phyloP scores from a whole-genome alignment of 2,329 filamentous ascomycete genomes.

The Phaeosphaeriaceae sp. region DNA sequence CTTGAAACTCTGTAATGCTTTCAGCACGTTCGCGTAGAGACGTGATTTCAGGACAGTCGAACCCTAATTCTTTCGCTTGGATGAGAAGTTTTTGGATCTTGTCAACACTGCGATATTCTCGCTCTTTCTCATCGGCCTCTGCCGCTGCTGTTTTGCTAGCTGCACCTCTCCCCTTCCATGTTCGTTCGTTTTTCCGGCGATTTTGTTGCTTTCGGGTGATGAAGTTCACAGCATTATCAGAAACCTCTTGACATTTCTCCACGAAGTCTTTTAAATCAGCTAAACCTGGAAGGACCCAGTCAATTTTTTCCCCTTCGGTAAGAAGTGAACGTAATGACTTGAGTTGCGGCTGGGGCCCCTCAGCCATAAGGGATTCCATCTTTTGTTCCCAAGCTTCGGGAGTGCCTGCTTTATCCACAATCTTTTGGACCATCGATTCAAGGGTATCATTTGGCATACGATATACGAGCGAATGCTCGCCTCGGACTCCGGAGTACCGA shows the following conservation, averaged over 20 bases:
- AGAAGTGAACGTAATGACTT: conserved; percentile 84
- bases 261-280: conserved; percentile 86
- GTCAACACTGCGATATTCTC: conserved; percentile 84
- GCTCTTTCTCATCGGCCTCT: conserved; percentile 82
- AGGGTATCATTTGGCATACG: conserved; percentile 78
- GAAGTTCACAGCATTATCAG: conserved; percentile 95
- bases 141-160: conserved; percentile 65
- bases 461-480: conserved; percentile 76
- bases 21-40: conserved; percentile 84
- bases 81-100: conserved; percentile 85
- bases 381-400: conserved; percentile 92
- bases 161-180: conserved; percentile 72
- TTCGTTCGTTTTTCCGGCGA: conserved; percentile 90
- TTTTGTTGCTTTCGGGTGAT: conserved; percentile 98
- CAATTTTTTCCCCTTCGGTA: conserved; percentile 94
- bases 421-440: conserved; percentile 70
- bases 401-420: conserved; percentile 82
- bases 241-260: conserved; percentile 95
- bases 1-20: conserved; percentile 83
- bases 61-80: conserved; percentile 85
- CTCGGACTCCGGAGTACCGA: conserved; percentile 62
- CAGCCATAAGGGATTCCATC: conserved; percentile 81
- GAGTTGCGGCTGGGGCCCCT: conserved; percentile 82
- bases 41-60: conserved; percentile 89
- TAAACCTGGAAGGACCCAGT: conserved; percentile 84